Evolutionary conservation across 2,329 filamentous ascomycete genomes (phyloP), one percentile per base, ranked within the genome.

Genomic region (Fusarium pseudograminearum): DNA sequence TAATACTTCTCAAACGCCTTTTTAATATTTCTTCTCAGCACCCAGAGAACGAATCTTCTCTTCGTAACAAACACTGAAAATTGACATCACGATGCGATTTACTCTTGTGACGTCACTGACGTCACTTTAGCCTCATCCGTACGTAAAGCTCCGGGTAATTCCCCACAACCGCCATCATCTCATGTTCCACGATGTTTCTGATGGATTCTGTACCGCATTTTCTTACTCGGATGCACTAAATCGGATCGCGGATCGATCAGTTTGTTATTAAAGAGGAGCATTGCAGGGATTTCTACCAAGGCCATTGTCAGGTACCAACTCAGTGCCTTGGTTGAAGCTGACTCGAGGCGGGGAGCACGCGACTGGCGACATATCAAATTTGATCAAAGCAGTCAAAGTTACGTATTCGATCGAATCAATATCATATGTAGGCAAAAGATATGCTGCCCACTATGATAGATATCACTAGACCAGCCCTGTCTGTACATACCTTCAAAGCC

Each of bases 31-130:
- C 51, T 26, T 28, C n/a, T 28, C 14, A 36, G 10, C 7, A 22
- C 33, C 48, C n/a, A 41, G 33, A 28, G 12, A 69, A 18, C 20
- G 24, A 33, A 28, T 28, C 34, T 42, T 52, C 14, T 22, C 18
- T 24, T 30, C 46, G 41, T 44, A 61, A 33, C 41, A 62, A 57
- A 46, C 18, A 45, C 26, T 14, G 22, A 15, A 26, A 53, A 53
- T 55, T 44, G 40, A 46, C 63, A 70, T 70, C 67, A 36, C 44
- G 51, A 60, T 70, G 31, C 26, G 46, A 57, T 36, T 40, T 61
- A 48, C 57, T 68, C 46, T 30, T 52, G 59, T 74, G 69, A 74
- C 73, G 73, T 74, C 72, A 74, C 34, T 42, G 70, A 74, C 73
- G 73, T 74, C 71, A 74, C 47, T 20, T 18, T 34, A 41, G 31